Conservation (phyloP, 179 eudicot genomes). For the Beta macrorhiza region DNA sequence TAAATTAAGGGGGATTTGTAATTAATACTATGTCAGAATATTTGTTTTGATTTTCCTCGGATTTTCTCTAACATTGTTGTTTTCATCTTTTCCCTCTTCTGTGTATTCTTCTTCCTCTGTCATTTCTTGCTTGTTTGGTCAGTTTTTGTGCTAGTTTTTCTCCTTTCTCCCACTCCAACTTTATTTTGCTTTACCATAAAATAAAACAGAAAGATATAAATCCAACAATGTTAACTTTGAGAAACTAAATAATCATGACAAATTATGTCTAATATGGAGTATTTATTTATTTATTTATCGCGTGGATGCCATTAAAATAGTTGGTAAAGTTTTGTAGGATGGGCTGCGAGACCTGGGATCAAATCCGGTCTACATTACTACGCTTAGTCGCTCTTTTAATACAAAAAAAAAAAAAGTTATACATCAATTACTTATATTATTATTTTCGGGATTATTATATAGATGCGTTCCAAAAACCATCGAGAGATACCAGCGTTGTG, state of each 20-base stretch:
- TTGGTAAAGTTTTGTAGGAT: too few relatives aligned
- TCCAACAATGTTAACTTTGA: too few relatives aligned
- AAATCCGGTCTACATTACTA: too few relatives aligned
- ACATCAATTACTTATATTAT: neutral
- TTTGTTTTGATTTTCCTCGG: constrained; percentile 28
- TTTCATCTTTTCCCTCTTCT: constrained; percentile 15
- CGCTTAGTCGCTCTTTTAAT: too few relatives aligned
- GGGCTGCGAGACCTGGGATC: too few relatives aligned
- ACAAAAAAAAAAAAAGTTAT: too few relatives aligned
- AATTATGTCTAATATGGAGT: too few relatives aligned
- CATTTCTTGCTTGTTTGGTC: constrained; percentile 23
- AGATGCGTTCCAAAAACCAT: constrained; percentile 65
- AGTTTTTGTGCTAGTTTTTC: constrained; percentile 8
- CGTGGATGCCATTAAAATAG: too few relatives aligned
- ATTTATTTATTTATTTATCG: too few relatives aligned
- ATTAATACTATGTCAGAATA: constrained; percentile 18
- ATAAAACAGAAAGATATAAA: neutral
- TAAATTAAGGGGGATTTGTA: neutral
- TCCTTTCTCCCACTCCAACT: neutral
- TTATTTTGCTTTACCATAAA: neutral
- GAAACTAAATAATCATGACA: too few relatives aligned
- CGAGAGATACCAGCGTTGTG: constrained; percentile 63
- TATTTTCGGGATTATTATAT: neutral
- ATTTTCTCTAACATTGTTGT: constrained; percentile 25
- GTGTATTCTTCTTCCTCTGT: constrained; percentile 8